Conservation (phyloP, 2,329 filamentous ascomycete genomes). For the Biscogniauxia mediterranea region DNA sequence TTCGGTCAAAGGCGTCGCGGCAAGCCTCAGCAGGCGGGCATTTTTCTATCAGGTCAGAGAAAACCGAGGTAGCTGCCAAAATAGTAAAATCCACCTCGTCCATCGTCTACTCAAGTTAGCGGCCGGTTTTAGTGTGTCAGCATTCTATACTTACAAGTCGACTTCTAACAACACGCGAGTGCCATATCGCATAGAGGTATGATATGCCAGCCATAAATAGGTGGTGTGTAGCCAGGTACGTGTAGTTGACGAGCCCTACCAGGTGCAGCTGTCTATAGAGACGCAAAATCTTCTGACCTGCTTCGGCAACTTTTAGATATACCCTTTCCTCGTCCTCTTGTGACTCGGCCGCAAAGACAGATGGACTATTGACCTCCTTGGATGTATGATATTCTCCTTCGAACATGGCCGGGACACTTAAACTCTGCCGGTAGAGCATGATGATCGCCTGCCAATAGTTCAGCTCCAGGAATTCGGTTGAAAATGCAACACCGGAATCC, state of each 20-base stretch:
- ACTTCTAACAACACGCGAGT: conserved; percentile 83
- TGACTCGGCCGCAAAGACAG: conserved; percentile 61
- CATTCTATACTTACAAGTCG: conserved; percentile 66
- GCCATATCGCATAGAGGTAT: conserved; percentile 96
- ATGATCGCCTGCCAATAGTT: conserved; percentile 99
- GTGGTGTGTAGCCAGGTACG: conserved; percentile 91
- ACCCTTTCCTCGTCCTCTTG: conserved; percentile 85
- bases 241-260: conserved; percentile 89
- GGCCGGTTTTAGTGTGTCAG: conserved; percentile 6
- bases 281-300: conserved; percentile 87
- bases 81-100: conserved; percentile 99
- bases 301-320: conserved; percentile 92
- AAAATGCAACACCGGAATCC: conserved; percentile 85
- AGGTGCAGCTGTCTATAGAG: conserved; percentile 88
- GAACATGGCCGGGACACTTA: conserved; percentile 81
- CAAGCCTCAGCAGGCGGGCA: conserved; percentile 94
- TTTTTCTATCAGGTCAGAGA: conserved; percentile 88
- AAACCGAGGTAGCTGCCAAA: conserved; percentile 86
- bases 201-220: conserved; percentile 97
- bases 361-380: conserved; percentile 62
- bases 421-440: conserved; percentile 88
- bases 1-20: conserved; percentile 89
- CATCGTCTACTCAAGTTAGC: conserved; percentile 60
- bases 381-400: conserved; percentile 72
- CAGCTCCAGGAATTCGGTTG: conserved; percentile 83